Evolutionary conservation across 2,329 filamentous ascomycete species (phyloP), one percentile per base, ranked within the genome.

Genomic region (Diaporthe sp.): DNA sequence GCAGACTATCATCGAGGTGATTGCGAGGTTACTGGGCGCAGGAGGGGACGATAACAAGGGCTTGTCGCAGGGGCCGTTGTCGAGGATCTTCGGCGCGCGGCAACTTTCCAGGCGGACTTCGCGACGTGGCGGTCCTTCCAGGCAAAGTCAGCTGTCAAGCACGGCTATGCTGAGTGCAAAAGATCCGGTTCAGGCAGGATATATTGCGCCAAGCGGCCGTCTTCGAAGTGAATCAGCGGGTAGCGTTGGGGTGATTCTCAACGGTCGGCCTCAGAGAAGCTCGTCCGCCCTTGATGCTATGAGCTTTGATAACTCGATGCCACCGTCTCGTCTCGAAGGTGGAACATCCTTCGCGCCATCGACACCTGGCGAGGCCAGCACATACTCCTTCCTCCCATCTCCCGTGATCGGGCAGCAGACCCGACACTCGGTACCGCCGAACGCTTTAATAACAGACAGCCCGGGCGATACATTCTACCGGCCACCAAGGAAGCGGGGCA

Each of bases 21-120:
- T 93, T 68, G 95, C 96, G 37, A 91, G 96, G 72, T 88, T 97
- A 81, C 90, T 94, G 37, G 96, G 96, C 51, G 96, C 94, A 44
- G 97, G 95, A 67, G 93, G 93, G 31, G 94, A 96, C 79, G 91
- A 93, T 78, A 87, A 89, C 53, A 90, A 89, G 71, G 93, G 93
- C 53, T 91, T 94, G 78, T 91, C 92, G 70, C 88, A 95, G 82
- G 96, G 97, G 81, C 96, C 95, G 12, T 88, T 99, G 72, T 93
- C 93, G 79, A 98, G 96, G 85, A 95, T 96, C 61, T 97, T 98
- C 82, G 96, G 96, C 70, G 95, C 96, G 90, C 94, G 96, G 63
- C 95, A 98, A 83, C 87, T 98, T 55, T 94, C 94, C 17, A 92
- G 94, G 78, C 92, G 95, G 67, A 87, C 90, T 77, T 91, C 91